Evolutionary conservation across 2,329 filamentous ascomycete genomes (phyloP), one percentile per base, ranked within the genome.

Genomic region (Exophiala aquamarina): DNA sequence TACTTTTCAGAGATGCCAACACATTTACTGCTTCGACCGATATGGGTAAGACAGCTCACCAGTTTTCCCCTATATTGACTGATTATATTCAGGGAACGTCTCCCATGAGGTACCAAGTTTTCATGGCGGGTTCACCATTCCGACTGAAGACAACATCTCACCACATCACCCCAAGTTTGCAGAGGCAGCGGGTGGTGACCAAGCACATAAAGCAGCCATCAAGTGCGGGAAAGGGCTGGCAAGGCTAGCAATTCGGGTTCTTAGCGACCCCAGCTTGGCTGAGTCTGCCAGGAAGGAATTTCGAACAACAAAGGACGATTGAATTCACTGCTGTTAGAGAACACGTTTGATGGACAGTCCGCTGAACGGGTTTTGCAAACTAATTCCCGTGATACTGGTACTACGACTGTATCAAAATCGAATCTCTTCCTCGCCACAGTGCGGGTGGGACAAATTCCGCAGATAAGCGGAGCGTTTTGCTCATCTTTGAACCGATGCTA

Each of bases 61-160:
- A 41, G 9, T 20, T 23, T 14, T 1, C 21, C 6, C 4, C 37
- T 9, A 38, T 9, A 13, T 23, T 7, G 23, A 19, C 39, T 32
- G 23, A 17, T 32, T 7, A 41, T 29, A 10, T 8, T 3, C 44
- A 46, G 74, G 74, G 17, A 77, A 78, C 42, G 72, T 78, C 6
- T 71, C 70, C 13, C 71, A 76, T 41, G 48, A 66, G 0, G 62
- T 72, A 2, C 75, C 75, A 2, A 69, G 67, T 3, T 70, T 78
- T 40, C 75, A 78, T 49, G 72, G 71, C 3, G 70, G 68, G 20
- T 77, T 78, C 47, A 64, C 61, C 1, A 74, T 79, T 21, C 65
- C 70, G 0, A 64, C 69, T 1, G 56, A 37, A 8, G 44, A 1
- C 42, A 63, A 67, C 13, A 67, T 68, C 18, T 66, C 64, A 1